Base-by-base conservation (phyloP, 164 flowering plant species). In the Vitis riparia region DNA sequence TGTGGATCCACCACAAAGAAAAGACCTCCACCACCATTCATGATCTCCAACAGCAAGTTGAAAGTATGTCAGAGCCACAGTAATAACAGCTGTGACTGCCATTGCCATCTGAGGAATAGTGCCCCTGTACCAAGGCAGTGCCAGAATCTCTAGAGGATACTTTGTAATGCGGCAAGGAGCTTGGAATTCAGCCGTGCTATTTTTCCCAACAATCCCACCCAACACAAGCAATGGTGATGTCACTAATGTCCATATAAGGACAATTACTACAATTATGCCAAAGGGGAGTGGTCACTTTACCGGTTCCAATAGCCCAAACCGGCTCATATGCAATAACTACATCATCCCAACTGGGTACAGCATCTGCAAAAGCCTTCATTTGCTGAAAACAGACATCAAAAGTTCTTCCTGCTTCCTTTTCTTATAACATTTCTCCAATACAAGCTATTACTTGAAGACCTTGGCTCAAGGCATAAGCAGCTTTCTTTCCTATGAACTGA, bases 11-110 rank as follows among this genome's bases (percentile, higher is more conserved):
- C 83, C 81, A 52, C 83, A 80, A 3, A 77, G 79, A 48, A 80
- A 80, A 48, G 81, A 75, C 62, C 82, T 76, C 82, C 82, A 79
- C 82, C 82, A 79, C 81, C 83, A 80, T 66, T 75, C 74, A 75
- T 80, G 83, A 59, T 80, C 83, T 75, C 77, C 83, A 55, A 81
- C 81, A 66, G 81, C 81, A 53, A 80, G 81, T 71, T 80, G 83
- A 59, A 77, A 80, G 61, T 78, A 78, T 1, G 81, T 77, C 81
- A 77, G 59, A 49, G 83, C 83, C 64, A 80, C 79, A 57, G 81
- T 80, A 9, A 80, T 75, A 29, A 80, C 75, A 37, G 81, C 83
- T 59, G 83, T 80, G 55, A 80, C 83, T 2, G 81, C 83, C 83
- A 80, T 77, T 50, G 78, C 83, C 83, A 80, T 80, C 75, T 80